Evolutionary conservation across 768 basidiomycete genomes (phyloP), one percentile per base, ranked within the genome.

Genomic region (Asterophora parasitica): DNA sequence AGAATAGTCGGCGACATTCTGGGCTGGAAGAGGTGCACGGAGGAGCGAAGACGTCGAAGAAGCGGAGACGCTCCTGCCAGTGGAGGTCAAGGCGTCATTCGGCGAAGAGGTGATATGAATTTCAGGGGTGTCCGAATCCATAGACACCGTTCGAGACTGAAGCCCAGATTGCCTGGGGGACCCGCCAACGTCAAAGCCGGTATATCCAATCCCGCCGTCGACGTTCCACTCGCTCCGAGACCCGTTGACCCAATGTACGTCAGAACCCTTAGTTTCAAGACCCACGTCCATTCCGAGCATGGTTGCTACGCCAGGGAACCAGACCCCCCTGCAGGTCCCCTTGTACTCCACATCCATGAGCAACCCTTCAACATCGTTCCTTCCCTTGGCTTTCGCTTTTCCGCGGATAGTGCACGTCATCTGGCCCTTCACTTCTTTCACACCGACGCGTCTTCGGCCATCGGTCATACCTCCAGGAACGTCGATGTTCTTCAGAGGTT

Each of bases 301-400:
- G 3, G 85, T 90, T 3, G 89, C 89, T 4, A 89, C 88, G 2
- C 88, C 89, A 33, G 87, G 82, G 58, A 82, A 89, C 85, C 86
- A 91, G 36, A 91, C 67, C 10, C 85, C 85, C 51, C 78, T 82
- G 64, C 87, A 90, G 2, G 78, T 76, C 32, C 77, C 87, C 52
- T 80, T 82, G 61, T 88, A 89, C 47, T 84, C 79, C 12, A 90
- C 64, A 34, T 76, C 71, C 73, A 89, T 75, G 28, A 83, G 54
- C 13, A 85, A 63, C 13, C 86, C 85, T 52, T 76, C 78, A 16
- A 61, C 55, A 33, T 65, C 65, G 50, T 59, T 63, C 48, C 61
- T 67, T n/a, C 61, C 64, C 4, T 55, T 55, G 56, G 69, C 70
- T 44, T 52, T 66, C 37, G 63, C 63, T 54, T 72, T 77, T 26